Conservation (phyloP, 129 eudicot species). For the Artemisia annua region DNA sequence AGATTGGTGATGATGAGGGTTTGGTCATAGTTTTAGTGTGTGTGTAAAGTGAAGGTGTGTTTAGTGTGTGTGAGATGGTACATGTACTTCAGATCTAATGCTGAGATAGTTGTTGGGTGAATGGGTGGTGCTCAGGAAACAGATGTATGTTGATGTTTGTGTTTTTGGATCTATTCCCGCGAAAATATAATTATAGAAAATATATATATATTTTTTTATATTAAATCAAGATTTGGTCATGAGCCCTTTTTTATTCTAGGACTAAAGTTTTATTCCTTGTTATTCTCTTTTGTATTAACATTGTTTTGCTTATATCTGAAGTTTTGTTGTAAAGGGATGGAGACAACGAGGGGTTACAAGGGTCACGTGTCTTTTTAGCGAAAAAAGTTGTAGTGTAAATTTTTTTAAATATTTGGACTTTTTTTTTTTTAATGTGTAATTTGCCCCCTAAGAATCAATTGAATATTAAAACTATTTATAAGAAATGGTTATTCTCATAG, state of each 20-base stretch:
- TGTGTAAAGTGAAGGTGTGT: conserved; percentile 31
- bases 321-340: no score
- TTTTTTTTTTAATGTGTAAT: no score
- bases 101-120: conserved; percentile 5
- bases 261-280: not conserved
- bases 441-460: no score
- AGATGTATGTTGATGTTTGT: conserved; percentile 22
- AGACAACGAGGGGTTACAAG: no score
- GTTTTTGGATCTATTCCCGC: conserved; percentile 31
- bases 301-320: not conserved
- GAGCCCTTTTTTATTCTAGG: not conserved
- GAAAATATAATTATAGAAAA: conserved; percentile 1
- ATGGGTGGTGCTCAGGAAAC: conserved; percentile 28
- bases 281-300: not conserved
- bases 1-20: conserved; percentile 25
- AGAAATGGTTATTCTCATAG: not conserved
- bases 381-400: no score
- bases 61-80: conserved; percentile 27
- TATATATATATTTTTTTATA: not conserved
- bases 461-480: not conserved
- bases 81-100: not conserved
- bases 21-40: conserved; percentile 34
- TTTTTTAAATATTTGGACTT: no score
- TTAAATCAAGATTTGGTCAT: not conserved
- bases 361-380: no score